A percentile compares a stretch with the other conserved stretches of the same genome.
Evolutionary conservation across 2,329 filamentous ascomycete genomes (phyloP).

Genomic region (Beauveria australis): DNA sequence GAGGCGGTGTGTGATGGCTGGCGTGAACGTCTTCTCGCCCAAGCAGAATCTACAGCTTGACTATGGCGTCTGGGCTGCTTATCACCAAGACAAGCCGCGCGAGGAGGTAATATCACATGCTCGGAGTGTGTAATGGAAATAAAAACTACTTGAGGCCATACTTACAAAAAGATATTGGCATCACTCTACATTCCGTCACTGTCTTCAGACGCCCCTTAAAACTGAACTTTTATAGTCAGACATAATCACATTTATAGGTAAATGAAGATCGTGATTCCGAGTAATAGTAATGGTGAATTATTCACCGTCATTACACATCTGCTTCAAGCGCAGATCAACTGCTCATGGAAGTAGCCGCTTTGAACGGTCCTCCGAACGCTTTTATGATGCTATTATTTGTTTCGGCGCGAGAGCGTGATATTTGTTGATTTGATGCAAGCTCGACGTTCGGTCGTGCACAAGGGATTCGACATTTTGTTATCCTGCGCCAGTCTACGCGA

Average conservation of each 20-base stretch:
- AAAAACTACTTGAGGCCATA: not conserved
- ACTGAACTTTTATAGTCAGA: not conserved
- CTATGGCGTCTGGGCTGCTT: conserved; percentile 13
- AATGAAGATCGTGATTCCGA: not conserved
- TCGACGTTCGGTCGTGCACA: not conserved
- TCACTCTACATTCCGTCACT: not conserved
- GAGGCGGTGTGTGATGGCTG: conserved; percentile 83
- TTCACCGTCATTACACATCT: not conserved
- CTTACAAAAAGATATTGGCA: not conserved
- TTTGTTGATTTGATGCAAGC: not conserved
- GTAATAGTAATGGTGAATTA: not conserved
- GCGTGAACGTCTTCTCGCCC: conserved; percentile 65
- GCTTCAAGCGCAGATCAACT: too few relatives aligned
- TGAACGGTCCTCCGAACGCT: too few relatives aligned
- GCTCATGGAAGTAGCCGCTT: too few relatives aligned
- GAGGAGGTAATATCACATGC: not conserved
- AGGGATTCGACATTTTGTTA: not conserved
- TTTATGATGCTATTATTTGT: not conserved
- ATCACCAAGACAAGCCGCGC: not conserved
- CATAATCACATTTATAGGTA: conserved; percentile 3
- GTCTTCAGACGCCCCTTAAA: not conserved
- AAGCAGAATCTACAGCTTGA: conserved; percentile 42
- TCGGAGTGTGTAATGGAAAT: too few relatives aligned
- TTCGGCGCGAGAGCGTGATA: not conserved
- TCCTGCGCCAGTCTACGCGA: not conserved